Percentiles rank a stretch among this genome's conserved stretches.
These are phyloP conservation scores for Myrmaecium sp. DNA, from an alignment of 2,329 filamentous ascomycete species.

Conservation along the genomic window DNA sequence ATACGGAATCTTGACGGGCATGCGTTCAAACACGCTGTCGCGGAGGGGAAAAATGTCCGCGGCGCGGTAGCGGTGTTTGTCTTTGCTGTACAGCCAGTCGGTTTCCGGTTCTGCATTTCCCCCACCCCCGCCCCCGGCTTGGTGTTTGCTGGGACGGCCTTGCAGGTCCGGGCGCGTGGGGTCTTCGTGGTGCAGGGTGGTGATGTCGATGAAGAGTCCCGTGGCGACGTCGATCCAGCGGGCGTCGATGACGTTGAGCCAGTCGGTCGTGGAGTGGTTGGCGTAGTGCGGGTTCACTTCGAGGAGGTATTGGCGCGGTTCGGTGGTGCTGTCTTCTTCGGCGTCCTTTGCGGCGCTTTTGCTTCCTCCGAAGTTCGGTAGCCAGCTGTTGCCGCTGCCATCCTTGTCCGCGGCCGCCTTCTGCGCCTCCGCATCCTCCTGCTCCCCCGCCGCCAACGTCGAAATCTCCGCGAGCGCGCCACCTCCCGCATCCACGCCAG, in stretches of 20 bases:
- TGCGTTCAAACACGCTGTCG: slow-evolving; percentile 35
- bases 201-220: slow-evolving; percentile 46
- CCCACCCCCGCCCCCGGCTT: no score
- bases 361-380: not conserved
- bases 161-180: no score
- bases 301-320: slow-evolving; percentile 35
- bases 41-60: slow-evolving; percentile 41
- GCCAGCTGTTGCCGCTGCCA: slow-evolving; percentile 5
- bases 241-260: slow-evolving; percentile 40
- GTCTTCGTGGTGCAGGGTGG: slow-evolving; percentile 30
- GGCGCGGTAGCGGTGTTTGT: slow-evolving; percentile 36
- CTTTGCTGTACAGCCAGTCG: slow-evolving; percentile 37
- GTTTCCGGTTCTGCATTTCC: slow-evolving; percentile 23
- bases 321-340: slow-evolving; percentile 4
- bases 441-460: slow-evolving; percentile 15
- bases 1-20: slow-evolving; percentile 38
- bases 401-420: slow-evolving; percentile 8
- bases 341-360: not conserved
- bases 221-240: slow-evolving; percentile 43
- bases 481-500: no score
- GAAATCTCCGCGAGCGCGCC: no score
- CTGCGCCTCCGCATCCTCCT: slow-evolving; percentile 7
- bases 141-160: no score
- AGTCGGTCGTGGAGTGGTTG: slow-evolving; percentile 28
- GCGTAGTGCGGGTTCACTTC: slow-evolving; percentile 42